These are phyloP conservation scores for Pestalotiopsis sp. DNA, from an alignment of 2,329 filamentous ascomycete species.

Conservation along the genomic window DNA sequence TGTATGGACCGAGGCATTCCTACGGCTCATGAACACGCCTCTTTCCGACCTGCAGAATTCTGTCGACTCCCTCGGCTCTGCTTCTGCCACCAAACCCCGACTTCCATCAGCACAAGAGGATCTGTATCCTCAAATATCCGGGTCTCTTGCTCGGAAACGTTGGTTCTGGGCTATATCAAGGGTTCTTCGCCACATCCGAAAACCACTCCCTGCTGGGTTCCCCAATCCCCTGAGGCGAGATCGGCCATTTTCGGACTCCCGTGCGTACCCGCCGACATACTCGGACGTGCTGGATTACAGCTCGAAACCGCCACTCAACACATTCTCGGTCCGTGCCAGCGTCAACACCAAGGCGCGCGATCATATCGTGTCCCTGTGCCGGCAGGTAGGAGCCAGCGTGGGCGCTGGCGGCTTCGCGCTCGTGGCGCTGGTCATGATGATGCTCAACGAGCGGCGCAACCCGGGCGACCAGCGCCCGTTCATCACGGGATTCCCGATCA, in stretches of 20 bases:
- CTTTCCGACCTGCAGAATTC: conserved; percentile 15
- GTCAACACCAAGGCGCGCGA: conserved; percentile 17
- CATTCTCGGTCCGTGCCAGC: conserved; percentile 17
- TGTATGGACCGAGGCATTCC: conserved; percentile 22
- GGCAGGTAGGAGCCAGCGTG: conserved; percentile 23
- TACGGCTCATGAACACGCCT: conserved; percentile 21
- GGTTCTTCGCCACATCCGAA: conserved; percentile 24
- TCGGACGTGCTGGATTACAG: conserved; percentile 23
- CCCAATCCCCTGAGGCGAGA: conserved; percentile 24
- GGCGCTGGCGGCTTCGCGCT: conserved; percentile 23
- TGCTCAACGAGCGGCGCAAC: conserved; percentile 20
- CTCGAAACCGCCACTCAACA: conserved; percentile 22
- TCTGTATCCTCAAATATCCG: conserved; percentile 20
- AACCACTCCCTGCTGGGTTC: conserved; percentile 23
- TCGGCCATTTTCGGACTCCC: conserved; percentile 10
- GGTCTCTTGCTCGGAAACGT: conserved; percentile 20
- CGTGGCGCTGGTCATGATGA: conserved; percentile 27
- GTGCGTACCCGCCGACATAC: conserved; percentile 17
- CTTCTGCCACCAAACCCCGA: conserved; percentile 15
- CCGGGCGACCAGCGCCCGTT: not conserved
- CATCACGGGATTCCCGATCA: not conserved
- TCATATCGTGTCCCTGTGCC: conserved; percentile 21
- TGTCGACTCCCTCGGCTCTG: conserved; percentile 15
- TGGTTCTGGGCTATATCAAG: conserved; percentile 29
- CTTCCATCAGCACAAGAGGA: conserved; percentile 27